Conservation (phyloP, 345 rosid species). For the Hypericum androsaemum region DNA sequence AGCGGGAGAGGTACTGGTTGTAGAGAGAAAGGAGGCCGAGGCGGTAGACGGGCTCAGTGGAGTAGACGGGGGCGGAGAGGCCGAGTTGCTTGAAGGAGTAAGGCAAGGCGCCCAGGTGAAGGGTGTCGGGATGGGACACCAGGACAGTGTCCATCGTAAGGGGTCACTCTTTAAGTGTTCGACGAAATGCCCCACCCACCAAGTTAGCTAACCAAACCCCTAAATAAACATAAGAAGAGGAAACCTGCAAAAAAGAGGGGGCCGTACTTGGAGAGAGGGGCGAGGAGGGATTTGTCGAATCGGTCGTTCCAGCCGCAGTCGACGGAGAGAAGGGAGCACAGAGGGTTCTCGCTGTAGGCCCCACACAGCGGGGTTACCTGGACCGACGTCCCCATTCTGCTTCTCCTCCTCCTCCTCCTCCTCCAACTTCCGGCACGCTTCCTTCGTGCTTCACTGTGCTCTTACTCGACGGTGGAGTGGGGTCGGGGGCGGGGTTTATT, state of each 20-base stretch:
- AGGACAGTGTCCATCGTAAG: conserved; percentile 70
- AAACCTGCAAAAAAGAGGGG: neutral
- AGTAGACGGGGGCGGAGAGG: conserved; percentile 74
- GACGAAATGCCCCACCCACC: conserved; percentile 11
- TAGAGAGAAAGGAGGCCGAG: conserved; percentile 92
- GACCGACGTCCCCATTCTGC: conserved; percentile 83
- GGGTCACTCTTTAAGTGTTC: conserved; percentile 51
- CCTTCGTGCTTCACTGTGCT: no score
- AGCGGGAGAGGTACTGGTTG: conserved; percentile 76
- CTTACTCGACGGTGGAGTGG: no score
- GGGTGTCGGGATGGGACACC: conserved; percentile 76
- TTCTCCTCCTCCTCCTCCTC: neutral
- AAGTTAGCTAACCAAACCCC: neutral
- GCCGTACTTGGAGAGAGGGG: conserved; percentile 81
- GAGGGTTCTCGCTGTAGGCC: conserved; percentile 86
- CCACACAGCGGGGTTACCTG: conserved; percentile 78
- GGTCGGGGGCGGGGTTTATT: no score
- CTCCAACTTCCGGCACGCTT: no score
- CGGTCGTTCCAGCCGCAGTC: conserved; percentile 99
- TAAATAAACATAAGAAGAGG: neutral
- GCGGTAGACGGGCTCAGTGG: conserved; percentile 75
- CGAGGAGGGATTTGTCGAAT: conserved; percentile 73
- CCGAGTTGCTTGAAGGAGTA: conserved; percentile 84
- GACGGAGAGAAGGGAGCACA: conserved; percentile 75
- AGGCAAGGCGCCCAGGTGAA: conserved; percentile 91